Conservation (phyloP, 177 flowering plant species). For the Vitis hybrid region DNA sequence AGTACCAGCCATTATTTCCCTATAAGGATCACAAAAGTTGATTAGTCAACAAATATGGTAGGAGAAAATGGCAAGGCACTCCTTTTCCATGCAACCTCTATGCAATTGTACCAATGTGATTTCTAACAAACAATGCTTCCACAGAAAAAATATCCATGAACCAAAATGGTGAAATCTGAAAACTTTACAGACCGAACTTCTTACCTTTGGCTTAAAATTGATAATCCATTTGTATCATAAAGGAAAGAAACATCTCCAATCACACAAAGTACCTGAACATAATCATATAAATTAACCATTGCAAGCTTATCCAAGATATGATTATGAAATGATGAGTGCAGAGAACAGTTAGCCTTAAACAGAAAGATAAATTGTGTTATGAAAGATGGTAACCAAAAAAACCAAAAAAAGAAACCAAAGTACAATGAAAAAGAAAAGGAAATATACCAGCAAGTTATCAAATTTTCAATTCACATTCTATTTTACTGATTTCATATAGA, state of each 20-base stretch:
- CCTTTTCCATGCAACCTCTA: background rate
- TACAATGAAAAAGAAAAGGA: no score
- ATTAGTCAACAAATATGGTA: no score
- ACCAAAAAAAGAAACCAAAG: no score
- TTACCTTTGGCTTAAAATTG: conserved; percentile 73
- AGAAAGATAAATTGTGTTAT: background rate
- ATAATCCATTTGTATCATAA: conserved; percentile 95
- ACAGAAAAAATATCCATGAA: background rate
- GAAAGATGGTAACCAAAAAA: no score
- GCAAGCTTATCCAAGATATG: background rate
- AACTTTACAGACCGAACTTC: background rate
- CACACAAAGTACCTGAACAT: conserved; percentile 69
- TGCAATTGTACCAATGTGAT: background rate
- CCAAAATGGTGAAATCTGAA: background rate
- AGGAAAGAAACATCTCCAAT: conserved; percentile 93
- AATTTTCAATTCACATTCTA: no score
- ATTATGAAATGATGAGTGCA: background rate
- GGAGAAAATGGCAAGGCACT: background rate
- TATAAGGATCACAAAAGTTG: no score
- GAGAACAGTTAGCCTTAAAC: background rate
- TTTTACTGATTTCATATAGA: no score
- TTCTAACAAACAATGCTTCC: background rate
- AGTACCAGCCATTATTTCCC: no score
- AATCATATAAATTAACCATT: conserved; percentile 1
- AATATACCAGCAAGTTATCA: no score